Evolutionary conservation across 495 filamentous ascomycete genomes (phyloP).

Genomic region (Achaetomiella virescens): DNA sequence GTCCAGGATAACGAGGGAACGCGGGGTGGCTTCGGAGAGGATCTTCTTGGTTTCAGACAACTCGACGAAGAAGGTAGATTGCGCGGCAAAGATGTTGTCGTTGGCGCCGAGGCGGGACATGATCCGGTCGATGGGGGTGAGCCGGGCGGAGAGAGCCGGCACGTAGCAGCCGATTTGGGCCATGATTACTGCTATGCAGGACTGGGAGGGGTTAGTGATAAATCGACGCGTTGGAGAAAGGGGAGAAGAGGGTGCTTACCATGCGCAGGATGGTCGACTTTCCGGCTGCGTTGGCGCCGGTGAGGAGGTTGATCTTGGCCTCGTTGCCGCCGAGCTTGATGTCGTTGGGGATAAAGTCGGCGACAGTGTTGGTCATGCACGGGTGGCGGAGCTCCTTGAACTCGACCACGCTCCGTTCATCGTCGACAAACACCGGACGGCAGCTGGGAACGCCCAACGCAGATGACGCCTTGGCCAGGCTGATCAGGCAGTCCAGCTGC

Average conservation of each 20-base stretch:
- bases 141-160: slow-evolving; percentile 70
- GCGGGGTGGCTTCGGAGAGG: slow-evolving; percentile 86
- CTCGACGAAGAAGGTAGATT: slow-evolving; percentile 98
- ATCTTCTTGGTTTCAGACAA: slow-evolving; percentile 98
- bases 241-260: slow-evolving; percentile 46
- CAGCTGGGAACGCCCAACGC: slow-evolving; percentile 82
- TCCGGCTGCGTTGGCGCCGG: slow-evolving; percentile 94
- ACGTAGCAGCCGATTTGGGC: slow-evolving; percentile 97
- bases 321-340: slow-evolving; percentile 74
- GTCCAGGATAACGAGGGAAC: slow-evolving; percentile 94
- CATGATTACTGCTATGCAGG: slow-evolving; percentile 95
- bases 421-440: slow-evolving; percentile 77
- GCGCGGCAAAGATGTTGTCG: slow-evolving; percentile 97
- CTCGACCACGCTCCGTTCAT: slow-evolving; percentile 77
- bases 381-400: slow-evolving; percentile 92
- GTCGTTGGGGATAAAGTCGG: slow-evolving; percentile 96
- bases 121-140: slow-evolving; percentile 93
- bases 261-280: slow-evolving; percentile 98
- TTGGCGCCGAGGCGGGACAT: slow-evolving; percentile 98
- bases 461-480: slow-evolving; percentile 79
- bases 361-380: slow-evolving; percentile 80
- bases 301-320: slow-evolving; percentile 85
- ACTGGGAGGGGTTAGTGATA: slow-evolving; percentile 28
- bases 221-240: background rate
- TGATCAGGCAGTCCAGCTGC: slow-evolving; percentile 92